Percentiles rank a stretch among this genome's conserved stretches.
phyloP scores from a whole-genome alignment of 306 rosid genomes.

The Malus fusca region DNA sequence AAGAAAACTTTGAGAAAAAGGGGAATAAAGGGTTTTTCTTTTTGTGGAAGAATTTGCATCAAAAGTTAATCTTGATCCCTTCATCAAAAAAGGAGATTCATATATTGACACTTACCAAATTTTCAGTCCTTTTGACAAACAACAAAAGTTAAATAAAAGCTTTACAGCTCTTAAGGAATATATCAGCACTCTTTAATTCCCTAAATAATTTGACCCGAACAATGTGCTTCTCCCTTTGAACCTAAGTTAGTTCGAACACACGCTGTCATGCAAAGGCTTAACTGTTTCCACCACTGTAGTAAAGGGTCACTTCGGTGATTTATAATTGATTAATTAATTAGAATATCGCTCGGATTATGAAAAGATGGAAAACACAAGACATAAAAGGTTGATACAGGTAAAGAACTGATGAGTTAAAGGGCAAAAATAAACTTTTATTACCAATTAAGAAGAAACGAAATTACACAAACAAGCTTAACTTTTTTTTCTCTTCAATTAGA shows the following conservation, averaged over 20 bases:
- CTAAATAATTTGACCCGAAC: not conserved
- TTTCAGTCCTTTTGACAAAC: slow-evolving; percentile 24
- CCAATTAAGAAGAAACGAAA: slow-evolving; percentile 5
- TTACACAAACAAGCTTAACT: slow-evolving; percentile 16
- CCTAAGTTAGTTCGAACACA: too few species aligned
- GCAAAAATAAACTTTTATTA: not conserved
- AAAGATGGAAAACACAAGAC: not conserved
- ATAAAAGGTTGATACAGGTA: not conserved
- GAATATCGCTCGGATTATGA: not conserved
- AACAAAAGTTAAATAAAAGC: slow-evolving; percentile 34
- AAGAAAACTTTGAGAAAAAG: not conserved
- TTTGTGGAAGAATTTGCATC: slow-evolving; percentile 33
- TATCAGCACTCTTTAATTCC: slow-evolving; percentile 8
- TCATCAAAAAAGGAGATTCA: slow-evolving; percentile 25
- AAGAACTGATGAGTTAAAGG: not conserved
- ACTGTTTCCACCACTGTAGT: too few species aligned
- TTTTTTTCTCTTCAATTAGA: slow-evolving; percentile 34
- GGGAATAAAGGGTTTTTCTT: slow-evolving; percentile 26
- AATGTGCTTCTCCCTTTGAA: not conserved
- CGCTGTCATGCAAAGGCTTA: too few species aligned
- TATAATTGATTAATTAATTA: too few species aligned
- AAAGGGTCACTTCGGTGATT: too few species aligned
- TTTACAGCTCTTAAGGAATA: slow-evolving; percentile 8
- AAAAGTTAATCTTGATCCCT: slow-evolving; percentile 27
- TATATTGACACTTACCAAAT: slow-evolving; percentile 20